These are phyloP conservation scores for Mercurialis annua DNA, from an alignment of 345 rosid species.

Conservation along the genomic window DNA sequence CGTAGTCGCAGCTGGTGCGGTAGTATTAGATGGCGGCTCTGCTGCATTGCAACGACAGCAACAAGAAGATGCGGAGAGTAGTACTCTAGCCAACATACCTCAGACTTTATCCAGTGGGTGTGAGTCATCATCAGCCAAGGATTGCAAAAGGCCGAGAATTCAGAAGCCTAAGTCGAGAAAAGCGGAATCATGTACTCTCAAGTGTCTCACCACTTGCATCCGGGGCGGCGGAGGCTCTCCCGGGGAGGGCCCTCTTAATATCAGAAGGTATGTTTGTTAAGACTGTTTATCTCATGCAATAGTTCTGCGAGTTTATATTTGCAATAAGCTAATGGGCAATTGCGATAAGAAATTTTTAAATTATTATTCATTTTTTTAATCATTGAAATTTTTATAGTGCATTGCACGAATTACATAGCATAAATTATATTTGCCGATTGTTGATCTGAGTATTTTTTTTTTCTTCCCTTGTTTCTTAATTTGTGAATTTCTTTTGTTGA, in stretches of 20 bases:
- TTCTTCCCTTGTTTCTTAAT: neutral
- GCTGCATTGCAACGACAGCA: no score
- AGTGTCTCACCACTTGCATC: slow-evolving; percentile 78
- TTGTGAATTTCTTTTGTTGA: neutral
- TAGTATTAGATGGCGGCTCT: slow-evolving; percentile 25
- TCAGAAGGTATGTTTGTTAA: slow-evolving; percentile 78
- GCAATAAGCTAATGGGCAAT: no score
- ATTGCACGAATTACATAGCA: no score
- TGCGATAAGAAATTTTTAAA: no score
- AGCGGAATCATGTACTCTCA: slow-evolving; percentile 79
- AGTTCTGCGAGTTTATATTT: no score
- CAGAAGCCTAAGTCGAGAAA: slow-evolving; percentile 78
- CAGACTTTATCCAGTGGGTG: slow-evolving; percentile 71
- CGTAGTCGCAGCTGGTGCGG: slow-evolving; percentile 24
- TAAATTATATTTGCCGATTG: no score
- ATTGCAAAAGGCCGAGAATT: slow-evolving; percentile 74
- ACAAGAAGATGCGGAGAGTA: slow-evolving; percentile 19
- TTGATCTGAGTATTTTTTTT: no score
- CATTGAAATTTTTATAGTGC: no score
- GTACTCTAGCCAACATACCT: slow-evolving; percentile 72
- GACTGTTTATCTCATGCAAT: no score
- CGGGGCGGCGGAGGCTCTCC: slow-evolving; percentile 79
- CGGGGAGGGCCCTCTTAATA: slow-evolving; percentile 79
- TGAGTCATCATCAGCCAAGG: slow-evolving; percentile 29
- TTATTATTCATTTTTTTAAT: no score